Evolutionary conservation across 2,329 filamentous ascomycete species (phyloP).

Genomic region (Colletotrichum sidae): DNA sequence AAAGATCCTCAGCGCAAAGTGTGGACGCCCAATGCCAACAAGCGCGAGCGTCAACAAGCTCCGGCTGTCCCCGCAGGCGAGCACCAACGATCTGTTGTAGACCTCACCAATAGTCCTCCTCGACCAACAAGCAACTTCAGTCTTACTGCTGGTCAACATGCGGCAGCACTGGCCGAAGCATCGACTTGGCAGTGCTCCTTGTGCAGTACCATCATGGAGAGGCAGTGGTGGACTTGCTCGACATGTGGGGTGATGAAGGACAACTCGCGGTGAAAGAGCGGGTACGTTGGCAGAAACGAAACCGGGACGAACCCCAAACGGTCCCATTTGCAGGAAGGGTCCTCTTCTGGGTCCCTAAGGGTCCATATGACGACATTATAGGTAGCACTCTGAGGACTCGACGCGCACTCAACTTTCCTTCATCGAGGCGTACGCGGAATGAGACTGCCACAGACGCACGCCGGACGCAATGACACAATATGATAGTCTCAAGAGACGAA

Average conservation of each 20-base stretch:
- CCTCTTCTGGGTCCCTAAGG: slow-evolving; percentile 18
- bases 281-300: slow-evolving; percentile 19
- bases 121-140: slow-evolving; percentile 29
- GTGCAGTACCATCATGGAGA: slow-evolving; percentile 64
- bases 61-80: slow-evolving; percentile 30
- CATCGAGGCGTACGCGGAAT: slow-evolving; percentile 9
- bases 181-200: slow-evolving; percentile 63
- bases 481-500: background rate
- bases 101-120: slow-evolving; percentile 50
- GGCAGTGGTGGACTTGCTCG: slow-evolving; percentile 68
- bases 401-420: background rate
- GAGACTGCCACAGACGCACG: slow-evolving; percentile 7
- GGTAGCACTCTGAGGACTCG: slow-evolving; percentile 18
- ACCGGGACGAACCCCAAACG: slow-evolving; percentile 7
- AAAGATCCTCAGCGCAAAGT: slow-evolving; percentile 36
- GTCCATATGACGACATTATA: slow-evolving; percentile 35
- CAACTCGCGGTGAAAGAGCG: slow-evolving; percentile 50
- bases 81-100: slow-evolving; percentile 40
- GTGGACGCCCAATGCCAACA: slow-evolving; percentile 40
- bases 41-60: slow-evolving; percentile 39
- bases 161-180: slow-evolving; percentile 40
- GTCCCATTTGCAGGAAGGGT: slow-evolving; percentile 14
- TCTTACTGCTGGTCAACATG: slow-evolving; percentile 27
- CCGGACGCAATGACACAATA: slow-evolving; percentile 30
- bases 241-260: slow-evolving; percentile 67